Conservation (phyloP, 148 eudicot genomes). For the Vaccinium vitisidaea region DNA sequence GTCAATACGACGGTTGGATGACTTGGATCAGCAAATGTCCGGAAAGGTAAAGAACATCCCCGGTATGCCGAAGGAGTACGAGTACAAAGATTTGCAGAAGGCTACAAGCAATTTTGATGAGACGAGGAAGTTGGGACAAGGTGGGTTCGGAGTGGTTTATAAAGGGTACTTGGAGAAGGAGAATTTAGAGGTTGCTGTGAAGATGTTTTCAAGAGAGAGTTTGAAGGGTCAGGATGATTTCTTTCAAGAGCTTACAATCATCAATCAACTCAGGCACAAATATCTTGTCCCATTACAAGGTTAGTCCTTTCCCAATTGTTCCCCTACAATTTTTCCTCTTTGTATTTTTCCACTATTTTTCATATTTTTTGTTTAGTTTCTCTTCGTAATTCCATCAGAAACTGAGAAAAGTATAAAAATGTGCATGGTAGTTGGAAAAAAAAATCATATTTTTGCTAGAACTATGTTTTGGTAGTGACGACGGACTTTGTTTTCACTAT, state of each 20-base stretch:
- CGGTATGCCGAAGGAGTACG: slow-evolving; percentile 67
- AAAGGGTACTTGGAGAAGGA: slow-evolving; percentile 46
- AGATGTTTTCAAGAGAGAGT: slow-evolving; percentile 69
- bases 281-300: slow-evolving; percentile 83
- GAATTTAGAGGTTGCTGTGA: slow-evolving; percentile 66
- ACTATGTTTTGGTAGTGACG: no score
- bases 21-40: slow-evolving; percentile 36
- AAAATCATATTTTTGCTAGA: no score
- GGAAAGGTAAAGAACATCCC: slow-evolving; percentile 67
- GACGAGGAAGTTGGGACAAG: slow-evolving; percentile 69
- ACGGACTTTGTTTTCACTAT: no score
- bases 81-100: slow-evolving; percentile 59
- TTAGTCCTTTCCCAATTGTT: slow-evolving; percentile 21
- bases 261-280: slow-evolving; percentile 79
- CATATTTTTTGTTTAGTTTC: no score
- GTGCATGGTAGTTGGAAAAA: no score
- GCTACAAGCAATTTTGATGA: slow-evolving; percentile 73
- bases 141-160: slow-evolving; percentile 81
- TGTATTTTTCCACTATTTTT: no score
- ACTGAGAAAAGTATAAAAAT: no score
- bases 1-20: slow-evolving; percentile 11
- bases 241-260: slow-evolving; percentile 84
- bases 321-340: no score
- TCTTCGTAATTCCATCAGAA: no score
- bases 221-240: slow-evolving; percentile 79